A percentile compares a stretch with the other conserved stretches of the same genome.
These are phyloP conservation scores for Penicillium longicatenatum DNA, from an alignment of 495 filamentous ascomycete genomes.

Conservation along the genomic window DNA sequence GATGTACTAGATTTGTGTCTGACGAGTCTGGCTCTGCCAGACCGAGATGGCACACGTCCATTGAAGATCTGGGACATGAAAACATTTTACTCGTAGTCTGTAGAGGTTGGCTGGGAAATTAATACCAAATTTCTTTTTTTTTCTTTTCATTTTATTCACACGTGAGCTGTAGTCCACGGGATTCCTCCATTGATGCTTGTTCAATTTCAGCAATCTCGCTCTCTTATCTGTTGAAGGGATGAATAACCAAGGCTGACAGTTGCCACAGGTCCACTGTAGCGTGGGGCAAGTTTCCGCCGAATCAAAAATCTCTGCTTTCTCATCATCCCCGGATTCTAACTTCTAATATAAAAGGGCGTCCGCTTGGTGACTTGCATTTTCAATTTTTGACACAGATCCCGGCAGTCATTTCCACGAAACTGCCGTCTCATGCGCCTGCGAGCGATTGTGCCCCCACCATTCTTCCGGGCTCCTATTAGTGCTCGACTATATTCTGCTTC, in stretches of 20 bases:
- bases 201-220: too few relatives aligned
- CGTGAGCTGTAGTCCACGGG: background rate
- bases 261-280: background rate
- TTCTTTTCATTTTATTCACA: background rate
- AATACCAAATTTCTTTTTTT: too few relatives aligned
- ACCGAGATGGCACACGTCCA: constrained; percentile 50
- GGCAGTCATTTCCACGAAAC: constrained; percentile 19
- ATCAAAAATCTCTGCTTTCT: constrained; percentile 28
- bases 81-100: too few relatives aligned
- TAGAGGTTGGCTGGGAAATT: too few relatives aligned
- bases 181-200: too few relatives aligned
- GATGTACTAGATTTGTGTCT: constrained; percentile 55
- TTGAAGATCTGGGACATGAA: constrained; percentile 54
- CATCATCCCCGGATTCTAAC: constrained; percentile 12
- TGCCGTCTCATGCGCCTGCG: constrained; percentile 27
- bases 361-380: background rate
- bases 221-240: too few relatives aligned
- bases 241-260: background rate
- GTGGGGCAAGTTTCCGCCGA: constrained; percentile 5
- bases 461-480: constrained; percentile 9
- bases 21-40: constrained; percentile 23
- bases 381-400: background rate
- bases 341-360: background rate
- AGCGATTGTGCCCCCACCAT: constrained; percentile 9
- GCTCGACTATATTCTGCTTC: constrained; percentile 1